Conservation (phyloP, 2,329 filamentous ascomycete species). For the Ophiostoma piceae region DNA sequence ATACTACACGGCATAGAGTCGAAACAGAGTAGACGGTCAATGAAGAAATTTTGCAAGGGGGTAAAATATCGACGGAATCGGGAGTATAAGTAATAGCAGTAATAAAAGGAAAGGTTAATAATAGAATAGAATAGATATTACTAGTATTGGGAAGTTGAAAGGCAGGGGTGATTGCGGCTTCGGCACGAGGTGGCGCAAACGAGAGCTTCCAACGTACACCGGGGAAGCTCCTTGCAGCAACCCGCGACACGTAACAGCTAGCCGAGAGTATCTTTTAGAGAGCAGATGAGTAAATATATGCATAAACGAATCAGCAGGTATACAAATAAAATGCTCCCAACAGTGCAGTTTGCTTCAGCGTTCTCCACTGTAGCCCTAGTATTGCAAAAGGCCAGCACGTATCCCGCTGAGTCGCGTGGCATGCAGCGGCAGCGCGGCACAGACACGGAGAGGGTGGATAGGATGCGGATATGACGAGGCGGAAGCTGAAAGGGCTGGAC, state of each 20-base stretch:
- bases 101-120: background rate
- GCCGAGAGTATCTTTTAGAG: background rate
- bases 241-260: background rate
- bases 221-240: background rate
- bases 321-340: background rate
- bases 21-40: background rate
- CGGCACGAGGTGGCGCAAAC: background rate
- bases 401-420: background rate
- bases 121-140: background rate
- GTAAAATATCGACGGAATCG: background rate
- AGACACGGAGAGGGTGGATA: background rate
- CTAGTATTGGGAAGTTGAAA: background rate
- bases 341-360: background rate
- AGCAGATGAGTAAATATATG: background rate
- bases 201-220: background rate
- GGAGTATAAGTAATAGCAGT: background rate
- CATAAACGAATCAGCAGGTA: background rate
- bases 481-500: background rate
- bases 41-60: background rate
- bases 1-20: background rate
- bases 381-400: background rate
- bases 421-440: background rate
- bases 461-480: background rate
- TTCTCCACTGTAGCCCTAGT: background rate
- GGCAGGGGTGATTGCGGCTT: background rate